Evolutionary conservation across 2,329 filamentous ascomycete species (phyloP).

Genomic region (Graphilbum sp.): DNA sequence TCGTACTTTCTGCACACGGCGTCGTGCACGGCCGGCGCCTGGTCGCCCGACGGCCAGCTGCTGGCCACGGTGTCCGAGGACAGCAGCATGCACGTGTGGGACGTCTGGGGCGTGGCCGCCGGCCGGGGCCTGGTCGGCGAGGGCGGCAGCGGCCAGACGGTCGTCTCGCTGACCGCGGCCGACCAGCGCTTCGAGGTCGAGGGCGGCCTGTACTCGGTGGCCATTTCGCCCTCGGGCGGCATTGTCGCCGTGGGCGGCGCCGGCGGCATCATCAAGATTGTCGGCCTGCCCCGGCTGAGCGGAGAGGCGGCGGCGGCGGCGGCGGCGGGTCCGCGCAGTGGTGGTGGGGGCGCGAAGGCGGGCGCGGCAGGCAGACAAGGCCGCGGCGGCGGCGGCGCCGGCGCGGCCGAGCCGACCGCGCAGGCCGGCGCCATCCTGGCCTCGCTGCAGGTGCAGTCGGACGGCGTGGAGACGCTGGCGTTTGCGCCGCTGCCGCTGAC

Average conservation of each 20-base stretch:
- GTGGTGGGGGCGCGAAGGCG: slow-evolving; percentile 21
- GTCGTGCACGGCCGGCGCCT: slow-evolving; percentile 75
- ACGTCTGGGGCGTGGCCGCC: slow-evolving; percentile 68
- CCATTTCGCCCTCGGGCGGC: slow-evolving; percentile 61
- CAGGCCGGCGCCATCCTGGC: slow-evolving; percentile 53
- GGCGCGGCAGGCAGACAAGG: slow-evolving; percentile 8
- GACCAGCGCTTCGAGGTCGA: slow-evolving; percentile 89
- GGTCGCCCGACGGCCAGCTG: slow-evolving; percentile 75
- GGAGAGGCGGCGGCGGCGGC: slow-evolving; percentile 8
- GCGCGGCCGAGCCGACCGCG: slow-evolving; percentile 9
- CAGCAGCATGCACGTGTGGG: slow-evolving; percentile 78
- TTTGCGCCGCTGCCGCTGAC: slow-evolving; percentile 38
- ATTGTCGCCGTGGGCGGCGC: slow-evolving; percentile 80
- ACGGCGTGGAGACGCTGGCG: slow-evolving; percentile 61
- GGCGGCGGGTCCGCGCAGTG: too few species aligned
- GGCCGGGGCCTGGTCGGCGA: slow-evolving; percentile 26
- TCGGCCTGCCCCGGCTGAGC: slow-evolving; percentile 57
- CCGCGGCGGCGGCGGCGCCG: neutral
- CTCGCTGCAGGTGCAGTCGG: slow-evolving; percentile 59
- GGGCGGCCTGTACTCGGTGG: slow-evolving; percentile 78
- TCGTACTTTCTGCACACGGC: slow-evolving; percentile 83
- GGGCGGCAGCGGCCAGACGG: slow-evolving; percentile 36
- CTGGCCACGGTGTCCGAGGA: slow-evolving; percentile 85
- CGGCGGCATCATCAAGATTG: slow-evolving; percentile 68
- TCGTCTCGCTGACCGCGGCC: slow-evolving; percentile 58